Percentiles rank a stretch among this genome's conserved stretches.
phyloP scores from a whole-genome alignment of 1,284 basidiomycete species.

The Ustilago sp. region DNA sequence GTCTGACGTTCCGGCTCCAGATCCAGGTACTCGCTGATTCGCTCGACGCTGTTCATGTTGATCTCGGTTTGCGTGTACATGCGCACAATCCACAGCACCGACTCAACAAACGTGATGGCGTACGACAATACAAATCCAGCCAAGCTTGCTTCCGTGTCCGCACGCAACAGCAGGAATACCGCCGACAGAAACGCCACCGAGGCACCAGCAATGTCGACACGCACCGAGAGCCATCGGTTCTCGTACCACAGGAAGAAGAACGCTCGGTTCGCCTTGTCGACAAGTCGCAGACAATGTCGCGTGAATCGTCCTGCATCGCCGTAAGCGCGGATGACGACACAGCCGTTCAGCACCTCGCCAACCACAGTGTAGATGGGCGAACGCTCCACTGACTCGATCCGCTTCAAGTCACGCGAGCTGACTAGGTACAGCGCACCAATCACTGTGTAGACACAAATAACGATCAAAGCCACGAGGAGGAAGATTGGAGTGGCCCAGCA shows the following conservation, averaged over 20 bases:
- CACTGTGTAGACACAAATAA: constrained; percentile 59
- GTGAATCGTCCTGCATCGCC: constrained; percentile 84
- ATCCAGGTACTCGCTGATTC: constrained; percentile 67
- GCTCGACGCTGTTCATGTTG: constrained; percentile 69
- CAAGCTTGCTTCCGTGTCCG: constrained; percentile 65
- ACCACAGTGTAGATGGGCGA: constrained; percentile 68
- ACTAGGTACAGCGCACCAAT: constrained; percentile 67
- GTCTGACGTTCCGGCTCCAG: constrained; percentile 58
- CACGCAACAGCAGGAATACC: constrained; percentile 73
- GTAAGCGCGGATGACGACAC: constrained; percentile 88
- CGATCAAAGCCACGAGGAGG: constrained; percentile 49
- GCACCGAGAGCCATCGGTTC: constrained; percentile 71
- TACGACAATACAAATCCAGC: constrained; percentile 65
- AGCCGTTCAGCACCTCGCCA: constrained; percentile 79
- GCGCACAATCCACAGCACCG: constrained; percentile 70
- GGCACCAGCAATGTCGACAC: constrained; percentile 66
- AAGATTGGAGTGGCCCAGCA: constrained; percentile 66
- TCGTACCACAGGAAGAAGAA: constrained; percentile 73
- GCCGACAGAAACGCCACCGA: constrained; percentile 66
- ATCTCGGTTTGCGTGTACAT: constrained; percentile 68
- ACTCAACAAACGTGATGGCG: constrained; percentile 75
- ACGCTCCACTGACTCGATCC: constrained; percentile 67
- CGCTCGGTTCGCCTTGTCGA: constrained; percentile 72
- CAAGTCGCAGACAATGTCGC: constrained; percentile 64
- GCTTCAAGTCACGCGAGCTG: constrained; percentile 67